Percentiles rank a stretch among this genome's conserved stretches.
Conservation (phyloP, 2,329 filamentous ascomycete species). For the Stagonosporopsis vannaccii region DNA sequence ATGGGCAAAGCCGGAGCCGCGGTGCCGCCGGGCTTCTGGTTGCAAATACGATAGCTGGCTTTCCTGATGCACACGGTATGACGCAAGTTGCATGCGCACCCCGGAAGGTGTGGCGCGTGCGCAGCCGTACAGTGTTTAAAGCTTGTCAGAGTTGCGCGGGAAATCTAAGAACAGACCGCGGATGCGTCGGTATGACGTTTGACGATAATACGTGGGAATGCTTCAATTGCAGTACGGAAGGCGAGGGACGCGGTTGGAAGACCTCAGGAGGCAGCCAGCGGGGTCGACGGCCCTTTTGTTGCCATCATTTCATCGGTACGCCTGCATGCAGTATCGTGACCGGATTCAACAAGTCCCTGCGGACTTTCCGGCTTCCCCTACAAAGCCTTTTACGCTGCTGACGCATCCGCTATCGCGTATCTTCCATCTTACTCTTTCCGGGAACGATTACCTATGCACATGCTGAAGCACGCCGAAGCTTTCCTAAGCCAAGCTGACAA, state of each 20-base stretch:
- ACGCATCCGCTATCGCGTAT: slow-evolving; percentile 5
- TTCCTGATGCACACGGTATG: slow-evolving; percentile 20
- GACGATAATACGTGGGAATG: not conserved
- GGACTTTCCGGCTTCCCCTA: not conserved
- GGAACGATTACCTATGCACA: slow-evolving; percentile 6
- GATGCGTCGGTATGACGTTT: slow-evolving; percentile 22
- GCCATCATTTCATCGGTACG: not conserved
- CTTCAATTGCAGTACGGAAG: not conserved
- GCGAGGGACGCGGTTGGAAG: not conserved
- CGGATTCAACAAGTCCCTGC: not conserved
- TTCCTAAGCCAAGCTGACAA: slow-evolving; percentile 15
- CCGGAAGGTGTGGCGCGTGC: slow-evolving; percentile 22
- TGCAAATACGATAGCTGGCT: slow-evolving; percentile 11
- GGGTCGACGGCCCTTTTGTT: not conserved
- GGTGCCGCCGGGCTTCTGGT: slow-evolving; percentile 8
- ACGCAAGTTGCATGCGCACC: slow-evolving; percentile 15
- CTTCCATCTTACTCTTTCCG: not conserved
- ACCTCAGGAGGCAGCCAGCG: not conserved
- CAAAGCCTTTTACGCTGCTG: not conserved
- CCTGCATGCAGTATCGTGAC: not conserved
- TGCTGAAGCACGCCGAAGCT: slow-evolving; percentile 17
- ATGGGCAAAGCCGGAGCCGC: slow-evolving; percentile 8
- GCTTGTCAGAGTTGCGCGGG: slow-evolving; percentile 10
- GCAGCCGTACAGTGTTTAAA: slow-evolving; percentile 12
- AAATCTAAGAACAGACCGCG: slow-evolving; percentile 9